These are phyloP conservation scores for Limnomonas spitsbergensis DNA, from an alignment of 139 green algal genomes.

Conservation along the genomic window DNA sequence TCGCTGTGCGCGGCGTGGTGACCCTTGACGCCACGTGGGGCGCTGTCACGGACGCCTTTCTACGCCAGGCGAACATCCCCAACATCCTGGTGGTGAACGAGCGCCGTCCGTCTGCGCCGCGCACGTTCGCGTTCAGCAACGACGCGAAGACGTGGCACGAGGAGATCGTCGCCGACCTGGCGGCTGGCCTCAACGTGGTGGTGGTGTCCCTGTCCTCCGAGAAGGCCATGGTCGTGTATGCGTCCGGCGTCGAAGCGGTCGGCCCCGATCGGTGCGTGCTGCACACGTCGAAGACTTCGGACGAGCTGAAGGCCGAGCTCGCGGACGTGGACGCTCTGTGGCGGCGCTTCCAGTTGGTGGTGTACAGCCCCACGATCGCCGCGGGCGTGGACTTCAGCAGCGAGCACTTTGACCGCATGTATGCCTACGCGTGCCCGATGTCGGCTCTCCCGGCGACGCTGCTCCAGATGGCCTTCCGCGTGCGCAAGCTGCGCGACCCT, in stretches of 20 bases:
- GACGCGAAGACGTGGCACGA: background rate
- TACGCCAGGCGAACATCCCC: background rate
- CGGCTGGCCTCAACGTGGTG: background rate
- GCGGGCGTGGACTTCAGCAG: slow-evolving; percentile 16
- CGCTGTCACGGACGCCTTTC: slow-evolving; percentile 2
- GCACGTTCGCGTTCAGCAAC: background rate
- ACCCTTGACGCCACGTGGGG: slow-evolving; percentile 8
- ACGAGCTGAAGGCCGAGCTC: slow-evolving; percentile 4
- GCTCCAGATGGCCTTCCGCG: slow-evolving; percentile 15
- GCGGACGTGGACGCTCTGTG: slow-evolving; percentile 10
- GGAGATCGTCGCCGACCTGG: background rate
- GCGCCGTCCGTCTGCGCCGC: background rate
- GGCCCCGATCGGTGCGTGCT: background rate
- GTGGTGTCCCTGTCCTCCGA: background rate
- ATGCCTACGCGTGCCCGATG: background rate
- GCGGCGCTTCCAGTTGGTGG: background rate
- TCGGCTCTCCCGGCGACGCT: background rate
- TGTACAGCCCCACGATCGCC: slow-evolving; percentile 6
- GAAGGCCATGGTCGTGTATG: background rate
- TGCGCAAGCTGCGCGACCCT: slow-evolving; percentile 8
- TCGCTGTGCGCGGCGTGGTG: background rate
- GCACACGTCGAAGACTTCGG: background rate
- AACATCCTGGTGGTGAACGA: slow-evolving; percentile 16
- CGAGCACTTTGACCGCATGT: slow-evolving; percentile 13
- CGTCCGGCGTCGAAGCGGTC: background rate